These are phyloP conservation scores for Symbiodinium pilosum DNA, from an alignment of 73 alveolate species.

Conservation along the genomic window DNA sequence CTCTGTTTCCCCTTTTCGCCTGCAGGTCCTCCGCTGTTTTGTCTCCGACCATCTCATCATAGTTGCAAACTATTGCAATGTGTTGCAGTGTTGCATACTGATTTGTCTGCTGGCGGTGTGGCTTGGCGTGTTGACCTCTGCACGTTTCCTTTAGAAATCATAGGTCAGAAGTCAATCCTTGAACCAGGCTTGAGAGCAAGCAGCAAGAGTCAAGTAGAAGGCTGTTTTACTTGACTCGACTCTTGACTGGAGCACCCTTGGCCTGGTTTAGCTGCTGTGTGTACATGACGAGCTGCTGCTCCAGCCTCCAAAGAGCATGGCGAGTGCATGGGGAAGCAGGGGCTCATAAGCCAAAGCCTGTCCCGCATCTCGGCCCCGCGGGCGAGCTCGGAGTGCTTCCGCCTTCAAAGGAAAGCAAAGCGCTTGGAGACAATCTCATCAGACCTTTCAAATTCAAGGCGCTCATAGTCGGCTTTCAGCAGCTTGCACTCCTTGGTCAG, in stretches of 20 bases:
- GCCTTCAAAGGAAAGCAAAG: background rate
- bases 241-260: background rate
- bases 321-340: too few relatives aligned
- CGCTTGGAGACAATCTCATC: background rate
- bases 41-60: too few relatives aligned
- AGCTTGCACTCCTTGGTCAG: slow-evolving; percentile 73
- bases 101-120: too few relatives aligned
- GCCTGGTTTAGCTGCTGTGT: slow-evolving; percentile 89
- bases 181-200: background rate
- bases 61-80: too few relatives aligned
- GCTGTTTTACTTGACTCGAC: background rate
- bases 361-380: slow-evolving; percentile 90
- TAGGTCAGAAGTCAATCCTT: background rate
- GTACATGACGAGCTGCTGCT: slow-evolving; percentile 77
- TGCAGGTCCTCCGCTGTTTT: too few relatives aligned
- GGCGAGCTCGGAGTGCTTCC: slow-evolving; percentile 86
- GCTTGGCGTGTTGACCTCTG: too few relatives aligned
- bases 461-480: slow-evolving; percentile 72
- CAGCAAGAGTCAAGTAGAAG: background rate
- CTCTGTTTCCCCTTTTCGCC: too few relatives aligned
- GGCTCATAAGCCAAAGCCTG: background rate
- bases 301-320: slow-evolving; percentile 1
- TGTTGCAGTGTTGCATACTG: too few relatives aligned
- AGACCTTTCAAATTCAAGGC: background rate
- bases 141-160: too few relatives aligned